phyloP scores from a whole-genome alignment of 1,284 basidiomycete genomes.

The Limonomyces culmigenus region DNA sequence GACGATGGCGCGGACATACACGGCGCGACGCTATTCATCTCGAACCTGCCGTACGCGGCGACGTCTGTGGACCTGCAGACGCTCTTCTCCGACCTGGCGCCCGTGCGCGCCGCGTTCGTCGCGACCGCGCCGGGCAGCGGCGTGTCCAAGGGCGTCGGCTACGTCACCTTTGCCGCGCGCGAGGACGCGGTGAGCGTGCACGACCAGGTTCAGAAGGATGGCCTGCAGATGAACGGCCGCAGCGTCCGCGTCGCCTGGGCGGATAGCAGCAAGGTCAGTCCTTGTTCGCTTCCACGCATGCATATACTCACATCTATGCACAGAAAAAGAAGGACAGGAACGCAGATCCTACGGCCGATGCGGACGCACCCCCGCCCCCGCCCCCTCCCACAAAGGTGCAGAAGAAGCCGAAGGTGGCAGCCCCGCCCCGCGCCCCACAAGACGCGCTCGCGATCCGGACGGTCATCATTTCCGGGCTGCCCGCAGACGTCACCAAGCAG shows the following conservation, averaged over 20 bases:
- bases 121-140: conserved; percentile 71
- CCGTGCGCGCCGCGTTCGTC: conserved; percentile 87
- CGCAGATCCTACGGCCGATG: conserved; percentile 5
- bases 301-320: not conserved
- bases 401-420: conserved; percentile 22
- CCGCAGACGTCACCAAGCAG: conserved; percentile 51
- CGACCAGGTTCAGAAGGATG: conserved; percentile 37
- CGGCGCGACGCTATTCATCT: conserved; percentile 64
- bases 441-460: conserved; percentile 75
- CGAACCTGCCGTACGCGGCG: conserved; percentile 76
- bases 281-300: not conserved
- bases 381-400: too few relatives aligned
- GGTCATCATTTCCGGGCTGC: conserved; percentile 63
- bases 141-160: conserved; percentile 93
- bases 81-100: conserved; percentile 90
- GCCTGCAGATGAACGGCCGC: conserved; percentile 42
- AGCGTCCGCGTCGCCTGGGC: conserved; percentile 70
- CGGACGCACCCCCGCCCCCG: too few relatives aligned
- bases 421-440: conserved; percentile 17
- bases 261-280: conserved; percentile 50
- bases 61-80: conserved; percentile 85
- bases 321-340: conserved; percentile 19
- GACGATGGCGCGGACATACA: conserved; percentile 4
- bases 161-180: conserved; percentile 81
- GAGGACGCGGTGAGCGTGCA: conserved; percentile 79